These are phyloP conservation scores for Trichophyton equinum DNA, from an alignment of 2,329 filamentous ascomycete species.

Conservation along the genomic window DNA sequence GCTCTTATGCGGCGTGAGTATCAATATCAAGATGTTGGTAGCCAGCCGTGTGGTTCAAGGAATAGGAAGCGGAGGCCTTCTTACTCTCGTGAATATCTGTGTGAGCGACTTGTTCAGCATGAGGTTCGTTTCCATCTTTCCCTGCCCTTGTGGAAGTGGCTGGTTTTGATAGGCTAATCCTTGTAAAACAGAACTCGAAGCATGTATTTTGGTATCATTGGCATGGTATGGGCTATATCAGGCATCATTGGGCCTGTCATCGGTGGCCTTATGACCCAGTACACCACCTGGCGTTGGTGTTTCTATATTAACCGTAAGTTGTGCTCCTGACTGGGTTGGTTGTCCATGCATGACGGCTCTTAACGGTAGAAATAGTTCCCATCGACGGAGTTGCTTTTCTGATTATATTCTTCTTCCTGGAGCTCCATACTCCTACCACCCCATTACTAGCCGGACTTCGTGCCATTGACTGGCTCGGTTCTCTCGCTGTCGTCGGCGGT, in stretches of 20 bases:
- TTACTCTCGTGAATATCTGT: slow-evolving; percentile 51
- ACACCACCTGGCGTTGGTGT: slow-evolving; percentile 49
- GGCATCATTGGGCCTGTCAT: slow-evolving; percentile 17
- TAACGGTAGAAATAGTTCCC: slow-evolving; percentile 32
- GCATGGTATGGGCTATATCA: slow-evolving; percentile 38
- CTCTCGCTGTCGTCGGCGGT: slow-evolving; percentile 47
- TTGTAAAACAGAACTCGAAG: slow-evolving; percentile 41
- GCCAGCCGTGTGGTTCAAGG: slow-evolving; percentile 51
- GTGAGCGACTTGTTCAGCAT: slow-evolving; percentile 54
- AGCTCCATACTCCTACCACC: slow-evolving; percentile 49
- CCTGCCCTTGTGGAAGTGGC: background rate
- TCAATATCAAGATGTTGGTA: slow-evolving; percentile 50
- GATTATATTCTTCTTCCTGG: slow-evolving; percentile 48
- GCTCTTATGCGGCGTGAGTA: slow-evolving; percentile 46
- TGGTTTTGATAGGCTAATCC: background rate
- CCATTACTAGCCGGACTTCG: slow-evolving; percentile 45
- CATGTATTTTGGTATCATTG: slow-evolving; percentile 34
- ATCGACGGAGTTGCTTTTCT: slow-evolving; percentile 43
- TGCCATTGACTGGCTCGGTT: slow-evolving; percentile 52
- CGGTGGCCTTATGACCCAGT: slow-evolving; percentile 33
- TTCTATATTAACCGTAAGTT: slow-evolving; percentile 45
- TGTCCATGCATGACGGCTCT: background rate
- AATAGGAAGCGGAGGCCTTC: slow-evolving; percentile 50
- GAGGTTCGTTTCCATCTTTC: slow-evolving; percentile 22
- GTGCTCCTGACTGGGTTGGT: background rate